Conservation (phyloP, 768 basidiomycete genomes). For the Lepiota venenata region DNA sequence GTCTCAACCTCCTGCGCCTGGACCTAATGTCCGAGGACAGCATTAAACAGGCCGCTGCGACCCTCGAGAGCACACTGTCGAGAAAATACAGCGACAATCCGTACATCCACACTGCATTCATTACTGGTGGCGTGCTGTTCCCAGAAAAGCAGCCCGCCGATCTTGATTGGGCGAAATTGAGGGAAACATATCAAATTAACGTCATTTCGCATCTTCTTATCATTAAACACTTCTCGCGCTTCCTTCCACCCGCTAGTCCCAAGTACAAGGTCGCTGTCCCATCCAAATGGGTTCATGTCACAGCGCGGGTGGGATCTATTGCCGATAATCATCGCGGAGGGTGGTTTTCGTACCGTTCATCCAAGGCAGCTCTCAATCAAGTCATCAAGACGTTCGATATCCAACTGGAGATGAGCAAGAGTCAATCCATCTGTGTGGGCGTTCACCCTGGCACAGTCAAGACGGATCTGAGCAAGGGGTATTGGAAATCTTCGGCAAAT, state of each 20-base stretch:
- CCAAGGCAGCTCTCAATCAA: constrained; percentile 63
- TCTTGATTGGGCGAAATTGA: constrained; percentile 36
- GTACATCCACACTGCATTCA: constrained; percentile 51
- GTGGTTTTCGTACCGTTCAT: constrained; percentile 62
- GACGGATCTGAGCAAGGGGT: constrained; percentile 54
- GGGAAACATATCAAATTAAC: constrained; percentile 52
- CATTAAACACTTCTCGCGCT: constrained; percentile 60
- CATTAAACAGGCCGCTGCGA: constrained; percentile 44
- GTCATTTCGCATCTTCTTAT: constrained; percentile 56
- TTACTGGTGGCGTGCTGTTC: constrained; percentile 51
- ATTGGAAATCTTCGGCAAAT: constrained; percentile 39
- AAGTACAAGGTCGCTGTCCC: constrained; percentile 22
- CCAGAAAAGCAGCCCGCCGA: constrained; percentile 54
- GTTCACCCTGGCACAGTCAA: constrained; percentile 61
- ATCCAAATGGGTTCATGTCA: constrained; percentile 58
- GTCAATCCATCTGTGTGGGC: constrained; percentile 48
- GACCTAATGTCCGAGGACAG: constrained; percentile 50
- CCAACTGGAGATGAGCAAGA: constrained; percentile 44
- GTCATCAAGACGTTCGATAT: constrained; percentile 59
- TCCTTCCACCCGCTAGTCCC: constrained; percentile 40
- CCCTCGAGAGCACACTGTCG: constrained; percentile 32
- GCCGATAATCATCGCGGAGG: constrained; percentile 55
- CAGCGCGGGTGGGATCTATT: constrained; percentile 57
- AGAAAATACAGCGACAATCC: constrained; percentile 24
- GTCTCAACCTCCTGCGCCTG: constrained; percentile 44